Base-by-base conservation (phyloP, 768 basidiomycete species). In the Butyriboletus loyo region DNA sequence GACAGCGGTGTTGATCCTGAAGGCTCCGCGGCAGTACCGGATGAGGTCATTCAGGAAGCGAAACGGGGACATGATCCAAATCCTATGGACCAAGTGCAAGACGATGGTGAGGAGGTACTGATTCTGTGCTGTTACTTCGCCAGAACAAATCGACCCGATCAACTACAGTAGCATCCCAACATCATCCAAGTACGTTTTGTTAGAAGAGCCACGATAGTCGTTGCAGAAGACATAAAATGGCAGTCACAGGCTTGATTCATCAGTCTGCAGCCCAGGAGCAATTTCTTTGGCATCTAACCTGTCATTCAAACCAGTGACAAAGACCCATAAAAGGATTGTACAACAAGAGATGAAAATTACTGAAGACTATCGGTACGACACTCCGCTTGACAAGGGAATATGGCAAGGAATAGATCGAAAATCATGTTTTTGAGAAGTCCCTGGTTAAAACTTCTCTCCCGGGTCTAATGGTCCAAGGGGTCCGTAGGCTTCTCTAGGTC, bases 401-500 rank as follows among this genome's bases (percentile, higher is more conserved):
- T 41, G 8, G 38, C 46, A 39, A 37, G 13, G 19, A 41, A 58
- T 50, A 64, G 66, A 64, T 61, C 62, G 66, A 75, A 63, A 69
- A 68, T 53, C 52, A 58, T 24, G 31, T 49, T 38, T 31, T 11
- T 15, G n/a, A 58, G 43, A 49, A 57, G 66, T 64, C 43, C 63
- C 71, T 37, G 0, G 37, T 66, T 67, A 84, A 69, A 80, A 76
- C 66, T 70, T 77, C 49, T 77, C 74, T 47, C 80, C 73, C 30
- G 84, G 84, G 67, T 83, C 84, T 52, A 86, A 67, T 39, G 84
- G 84, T 49, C 84, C 81, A 40, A 81, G 65, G 0, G 79, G 79
- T 32, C 79, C 81, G 48, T 81, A 81, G 36, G 67, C 66, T 42
- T 70, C 66, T 49, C 59, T 63, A 11, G 61, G 57, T 59, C 68